Evolutionary conservation across 2,329 filamentous ascomycete species (phyloP).

Genomic region (Chrysoporthe austroafricana): DNA sequence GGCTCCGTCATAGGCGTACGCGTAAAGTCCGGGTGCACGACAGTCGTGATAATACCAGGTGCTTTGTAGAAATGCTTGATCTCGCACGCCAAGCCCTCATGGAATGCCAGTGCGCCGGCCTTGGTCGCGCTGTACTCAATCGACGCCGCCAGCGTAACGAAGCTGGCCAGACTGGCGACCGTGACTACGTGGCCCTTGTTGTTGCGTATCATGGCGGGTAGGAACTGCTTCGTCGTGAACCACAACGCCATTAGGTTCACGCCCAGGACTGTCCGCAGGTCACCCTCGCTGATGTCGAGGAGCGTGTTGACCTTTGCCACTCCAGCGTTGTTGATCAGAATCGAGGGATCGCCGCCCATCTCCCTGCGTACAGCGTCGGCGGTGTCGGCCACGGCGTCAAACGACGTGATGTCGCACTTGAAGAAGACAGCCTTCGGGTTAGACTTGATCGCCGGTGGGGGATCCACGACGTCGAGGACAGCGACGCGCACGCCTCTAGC

Average conservation of each 20-base stretch:
- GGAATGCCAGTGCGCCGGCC: slow-evolving; percentile 60
- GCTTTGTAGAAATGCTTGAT: slow-evolving; percentile 55
- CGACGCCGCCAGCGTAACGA: slow-evolving; percentile 54
- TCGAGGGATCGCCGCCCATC: slow-evolving; percentile 49
- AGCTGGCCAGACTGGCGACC: slow-evolving; percentile 59
- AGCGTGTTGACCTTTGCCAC: slow-evolving; percentile 55
- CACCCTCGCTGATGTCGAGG: slow-evolving; percentile 50
- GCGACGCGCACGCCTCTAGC: slow-evolving; percentile 43
- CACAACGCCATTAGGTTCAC: slow-evolving; percentile 39
- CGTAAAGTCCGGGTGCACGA: slow-evolving; percentile 52
- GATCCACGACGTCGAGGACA: slow-evolving; percentile 41
- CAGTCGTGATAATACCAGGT: slow-evolving; percentile 55
- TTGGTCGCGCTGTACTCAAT: slow-evolving; percentile 63
- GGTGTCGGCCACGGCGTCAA: slow-evolving; percentile 48
- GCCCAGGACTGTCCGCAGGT: slow-evolving; percentile 39
- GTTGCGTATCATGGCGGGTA: slow-evolving; percentile 56
- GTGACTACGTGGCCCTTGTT: slow-evolving; percentile 68
- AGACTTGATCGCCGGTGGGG: slow-evolving; percentile 31
- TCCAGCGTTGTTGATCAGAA: slow-evolving; percentile 65
- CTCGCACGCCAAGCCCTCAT: slow-evolving; percentile 56
- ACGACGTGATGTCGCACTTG: slow-evolving; percentile 52
- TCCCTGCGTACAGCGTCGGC: slow-evolving; percentile 44
- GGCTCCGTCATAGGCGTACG: slow-evolving; percentile 50
- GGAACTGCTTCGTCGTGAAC: slow-evolving; percentile 59
- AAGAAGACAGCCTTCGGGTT: slow-evolving; percentile 38